These are phyloP conservation scores for Aspergillus affinis DNA, from an alignment of 495 filamentous ascomycete species.

Conservation along the genomic window DNA sequence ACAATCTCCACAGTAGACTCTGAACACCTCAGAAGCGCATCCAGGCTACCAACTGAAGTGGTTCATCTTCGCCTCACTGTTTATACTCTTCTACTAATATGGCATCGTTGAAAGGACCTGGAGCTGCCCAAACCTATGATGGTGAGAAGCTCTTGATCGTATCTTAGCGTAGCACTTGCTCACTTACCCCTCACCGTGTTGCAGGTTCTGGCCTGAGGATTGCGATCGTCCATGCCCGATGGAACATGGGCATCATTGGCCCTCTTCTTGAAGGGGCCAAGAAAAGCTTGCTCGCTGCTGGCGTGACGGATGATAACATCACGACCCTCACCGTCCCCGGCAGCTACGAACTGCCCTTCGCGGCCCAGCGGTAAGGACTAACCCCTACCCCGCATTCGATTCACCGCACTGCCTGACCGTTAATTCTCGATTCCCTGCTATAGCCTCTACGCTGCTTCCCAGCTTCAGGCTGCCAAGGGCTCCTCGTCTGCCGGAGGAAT, in stretches of 20 bases:
- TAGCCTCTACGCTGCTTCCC: conserved; percentile 83
- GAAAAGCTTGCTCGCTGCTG: conserved; percentile 60
- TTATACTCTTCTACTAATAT: conserved; percentile 19
- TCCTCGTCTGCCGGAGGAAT: conserved; percentile 56
- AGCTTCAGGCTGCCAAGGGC: conserved; percentile 66
- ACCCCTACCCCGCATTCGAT: not conserved
- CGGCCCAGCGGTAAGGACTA: conserved; percentile 68
- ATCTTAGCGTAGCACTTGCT: conserved; percentile 1
- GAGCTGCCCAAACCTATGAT: conserved; percentile 49
- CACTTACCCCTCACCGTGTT: conserved; percentile 6
- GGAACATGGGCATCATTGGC: conserved; percentile 81
- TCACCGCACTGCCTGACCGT: not conserved
- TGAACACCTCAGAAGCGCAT: not conserved
- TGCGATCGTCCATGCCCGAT: conserved; percentile 92
- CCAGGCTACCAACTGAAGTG: too few relatives aligned
- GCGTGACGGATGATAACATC: conserved; percentile 86
- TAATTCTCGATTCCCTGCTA: not conserved
- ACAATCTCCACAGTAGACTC: not conserved
- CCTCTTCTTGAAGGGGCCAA: conserved; percentile 73
- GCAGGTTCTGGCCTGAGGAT: conserved; percentile 81
- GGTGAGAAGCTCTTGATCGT: conserved; percentile 35
- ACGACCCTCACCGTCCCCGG: conserved; percentile 86
- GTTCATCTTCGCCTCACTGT: not conserved
- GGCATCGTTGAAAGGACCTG: conserved; percentile 59
- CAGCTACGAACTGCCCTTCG: conserved; percentile 88